phyloP scores from a whole-genome alignment of 768 basidiomycete species.

The Collybiopsis luxurians region DNA sequence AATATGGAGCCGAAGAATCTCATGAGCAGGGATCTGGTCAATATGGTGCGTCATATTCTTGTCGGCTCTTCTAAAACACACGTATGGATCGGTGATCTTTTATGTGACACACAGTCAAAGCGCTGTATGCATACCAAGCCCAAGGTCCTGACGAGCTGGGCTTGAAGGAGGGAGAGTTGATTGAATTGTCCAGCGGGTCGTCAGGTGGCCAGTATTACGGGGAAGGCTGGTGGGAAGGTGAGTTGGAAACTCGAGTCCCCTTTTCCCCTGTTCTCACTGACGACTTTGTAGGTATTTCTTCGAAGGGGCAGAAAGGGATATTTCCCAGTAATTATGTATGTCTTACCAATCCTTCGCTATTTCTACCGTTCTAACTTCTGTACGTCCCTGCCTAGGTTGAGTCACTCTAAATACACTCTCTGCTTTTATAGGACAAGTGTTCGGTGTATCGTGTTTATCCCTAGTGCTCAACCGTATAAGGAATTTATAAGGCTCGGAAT shows the following conservation, averaged over 20 bases:
- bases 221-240: conserved; percentile 89
- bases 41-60: conserved; percentile 43
- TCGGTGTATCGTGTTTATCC: no score
- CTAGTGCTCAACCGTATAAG: no score
- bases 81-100: conserved; percentile 7
- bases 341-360: conserved; percentile 17
- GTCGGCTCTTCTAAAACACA: neutral
- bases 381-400: conserved; percentile 42
- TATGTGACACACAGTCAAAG: conserved; percentile 54
- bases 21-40: conserved; percentile 35
- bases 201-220: conserved; percentile 64
- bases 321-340: conserved; percentile 90
- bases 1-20: conserved; percentile 23
- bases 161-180: conserved; percentile 55
- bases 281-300: conserved; percentile 51
- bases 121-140: conserved; percentile 75
- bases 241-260: conserved; percentile 14
- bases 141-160: conserved; percentile 70
- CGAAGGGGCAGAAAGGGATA: conserved; percentile 65
- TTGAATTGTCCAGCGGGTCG: conserved; percentile 63
- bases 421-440: no score
- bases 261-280: conserved; percentile 12
- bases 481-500: no score
- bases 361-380: conserved; percentile 21
- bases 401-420: conserved; percentile 27